These are phyloP conservation scores for Hypoxylon intermedium DNA, from an alignment of 495 filamentous ascomycete genomes.

Conservation along the genomic window DNA sequence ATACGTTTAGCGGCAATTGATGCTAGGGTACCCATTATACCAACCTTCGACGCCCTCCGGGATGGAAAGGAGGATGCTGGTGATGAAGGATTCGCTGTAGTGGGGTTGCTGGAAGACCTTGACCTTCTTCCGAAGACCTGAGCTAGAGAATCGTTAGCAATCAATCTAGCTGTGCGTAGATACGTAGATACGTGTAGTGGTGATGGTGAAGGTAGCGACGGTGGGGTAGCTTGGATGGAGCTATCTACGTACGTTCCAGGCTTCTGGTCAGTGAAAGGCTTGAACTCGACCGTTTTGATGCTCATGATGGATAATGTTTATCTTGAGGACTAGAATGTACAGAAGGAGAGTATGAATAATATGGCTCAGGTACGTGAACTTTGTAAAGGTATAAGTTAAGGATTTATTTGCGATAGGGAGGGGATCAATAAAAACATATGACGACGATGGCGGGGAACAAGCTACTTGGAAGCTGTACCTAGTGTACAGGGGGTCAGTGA, in stretches of 20 bases:
- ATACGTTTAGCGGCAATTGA: neutral
- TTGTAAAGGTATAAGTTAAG: conserved; percentile 6
- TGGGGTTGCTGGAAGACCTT: conserved; percentile 93
- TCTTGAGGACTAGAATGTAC: neutral
- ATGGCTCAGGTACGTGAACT: neutral
- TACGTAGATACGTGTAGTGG: neutral
- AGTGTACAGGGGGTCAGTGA: conserved; percentile 8
- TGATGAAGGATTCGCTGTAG: conserved; percentile 94
- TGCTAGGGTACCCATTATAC: conserved; percentile 7
- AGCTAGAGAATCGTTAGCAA: conserved; percentile 62
- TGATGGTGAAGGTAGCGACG: conserved; percentile 34
- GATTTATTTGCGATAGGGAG: conserved; percentile 18
- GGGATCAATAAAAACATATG: conserved; percentile 35
- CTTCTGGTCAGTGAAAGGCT: conserved; percentile 92
- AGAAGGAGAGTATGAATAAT: no score
- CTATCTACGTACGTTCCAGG: conserved; percentile 88
- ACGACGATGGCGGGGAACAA: conserved; percentile 39
- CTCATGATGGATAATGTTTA: conserved; percentile 60
- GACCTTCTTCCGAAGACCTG: conserved; percentile 98
- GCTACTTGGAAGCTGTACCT: neutral
- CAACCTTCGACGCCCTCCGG: conserved; percentile 82
- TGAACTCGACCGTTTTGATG: conserved; percentile 75
- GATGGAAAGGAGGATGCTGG: conserved; percentile 92
- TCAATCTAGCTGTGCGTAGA: neutral
- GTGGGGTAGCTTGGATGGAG: conserved; percentile 44